A percentile compares a stretch with the other conserved stretches of the same genome.
phyloP scores from a whole-genome alignment of 2,329 filamentous ascomycete species.

The Penicillium sp. region DNA sequence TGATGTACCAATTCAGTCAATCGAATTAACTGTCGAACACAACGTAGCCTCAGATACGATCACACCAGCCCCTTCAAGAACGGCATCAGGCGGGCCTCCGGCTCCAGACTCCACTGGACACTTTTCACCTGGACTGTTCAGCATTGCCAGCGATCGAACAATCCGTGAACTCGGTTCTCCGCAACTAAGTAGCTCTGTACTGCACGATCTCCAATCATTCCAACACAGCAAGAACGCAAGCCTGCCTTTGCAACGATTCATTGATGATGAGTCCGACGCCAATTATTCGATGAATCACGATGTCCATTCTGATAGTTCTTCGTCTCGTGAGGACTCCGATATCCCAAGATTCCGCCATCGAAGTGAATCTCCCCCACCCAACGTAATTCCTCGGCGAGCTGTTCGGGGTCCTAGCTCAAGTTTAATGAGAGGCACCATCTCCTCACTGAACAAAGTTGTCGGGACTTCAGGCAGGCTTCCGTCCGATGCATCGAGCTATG shows the following conservation, averaged over 20 bases:
- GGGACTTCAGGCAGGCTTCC: not conserved
- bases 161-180: slow-evolving; percentile 30
- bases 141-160: slow-evolving; percentile 23
- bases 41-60: not conserved
- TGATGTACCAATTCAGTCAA: slow-evolving; percentile 13
- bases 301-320: slow-evolving; percentile 1
- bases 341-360: slow-evolving; percentile 1
- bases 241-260: slow-evolving; percentile 37
- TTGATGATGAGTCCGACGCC: slow-evolving; percentile 33
- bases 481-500: slow-evolving; percentile 5
- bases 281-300: slow-evolving; percentile 18
- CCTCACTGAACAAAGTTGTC: slow-evolving; percentile 14
- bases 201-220: slow-evolving; percentile 20
- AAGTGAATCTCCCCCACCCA: slow-evolving; percentile 12
- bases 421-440: slow-evolving; percentile 14
- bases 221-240: slow-evolving; percentile 32
- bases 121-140: slow-evolving; percentile 17
- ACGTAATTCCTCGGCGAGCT: slow-evolving; percentile 13
- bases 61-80: not conserved
- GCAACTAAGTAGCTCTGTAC: slow-evolving; percentile 24
- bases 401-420: slow-evolving; percentile 13
- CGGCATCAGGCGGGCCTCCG: slow-evolving; percentile 18
- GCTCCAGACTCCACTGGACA: slow-evolving; percentile 21
- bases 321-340: not conserved
- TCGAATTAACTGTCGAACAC: slow-evolving; percentile 4